A percentile compares a stretch with the other conserved stretches of the same genome.
Conservation (phyloP, 768 basidiomycete genomes). For the Leccinum variicolor region DNA sequence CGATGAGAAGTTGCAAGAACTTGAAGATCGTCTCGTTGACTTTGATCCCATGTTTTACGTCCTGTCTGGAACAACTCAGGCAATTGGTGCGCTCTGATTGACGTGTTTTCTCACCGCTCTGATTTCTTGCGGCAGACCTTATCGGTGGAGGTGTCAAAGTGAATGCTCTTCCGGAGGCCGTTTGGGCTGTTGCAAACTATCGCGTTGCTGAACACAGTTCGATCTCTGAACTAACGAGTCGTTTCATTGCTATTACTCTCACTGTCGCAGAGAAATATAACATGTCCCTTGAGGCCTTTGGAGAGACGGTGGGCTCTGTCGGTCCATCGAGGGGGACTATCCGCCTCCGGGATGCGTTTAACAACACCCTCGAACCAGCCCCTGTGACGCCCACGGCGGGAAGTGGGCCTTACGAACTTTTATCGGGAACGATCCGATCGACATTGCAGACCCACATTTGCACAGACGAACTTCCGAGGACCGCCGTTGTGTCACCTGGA, state of each 20-base stretch:
- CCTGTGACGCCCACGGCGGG: constrained; percentile 39
- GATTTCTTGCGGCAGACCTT: constrained; percentile 35
- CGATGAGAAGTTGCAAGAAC: constrained; percentile 18
- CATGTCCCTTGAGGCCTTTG: constrained; percentile 41
- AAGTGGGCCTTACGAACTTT: constrained; percentile 36
- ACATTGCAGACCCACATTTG: constrained; percentile 33
- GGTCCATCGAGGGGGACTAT: constrained; percentile 35
- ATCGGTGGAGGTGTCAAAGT: constrained; percentile 42
- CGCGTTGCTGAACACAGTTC: constrained; percentile 34
- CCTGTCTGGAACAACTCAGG: constrained; percentile 26
- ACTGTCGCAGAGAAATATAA: constrained; percentile 34
- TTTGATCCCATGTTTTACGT: constrained; percentile 21
- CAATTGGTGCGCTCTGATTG: constrained; percentile 18
- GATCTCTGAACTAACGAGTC: constrained; percentile 6
- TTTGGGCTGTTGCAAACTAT: constrained; percentile 34
- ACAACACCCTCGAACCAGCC: constrained; percentile 35
- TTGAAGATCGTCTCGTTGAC: constrained; percentile 14
- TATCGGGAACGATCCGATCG: constrained; percentile 44
- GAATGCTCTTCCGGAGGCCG: constrained; percentile 45
- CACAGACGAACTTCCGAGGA: constrained; percentile 19
- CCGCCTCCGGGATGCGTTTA: constrained; percentile 36
- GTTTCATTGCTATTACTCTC: constrained; percentile 6
- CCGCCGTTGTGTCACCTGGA: constrained; percentile 37
- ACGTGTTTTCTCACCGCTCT: constrained; percentile 12
- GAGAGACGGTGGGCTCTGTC: constrained; percentile 23